Base-by-base conservation (phyloP, 306 rosid genomes). In the Arachis hypogaea region DNA sequence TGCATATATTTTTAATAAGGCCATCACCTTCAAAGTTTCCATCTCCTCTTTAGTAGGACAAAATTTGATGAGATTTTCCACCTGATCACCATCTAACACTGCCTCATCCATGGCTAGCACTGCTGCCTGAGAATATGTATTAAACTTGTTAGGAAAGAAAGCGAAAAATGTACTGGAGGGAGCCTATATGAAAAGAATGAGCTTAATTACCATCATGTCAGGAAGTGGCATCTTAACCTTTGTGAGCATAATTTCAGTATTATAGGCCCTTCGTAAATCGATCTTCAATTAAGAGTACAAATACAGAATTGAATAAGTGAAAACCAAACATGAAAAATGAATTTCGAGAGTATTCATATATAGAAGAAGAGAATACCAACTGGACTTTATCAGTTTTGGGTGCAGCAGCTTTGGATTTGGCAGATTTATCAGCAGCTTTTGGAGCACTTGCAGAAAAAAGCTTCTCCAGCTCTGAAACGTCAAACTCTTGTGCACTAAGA, bases 221-320 rank as follows among this genome's bases (percentile, higher is more conserved):
- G 98, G 83, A 62, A 93, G 97, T n/a, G 97, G 97, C 97, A 93
- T 93, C 96, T 92, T 91, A 78, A 93, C 96, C 86, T 93, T 91
- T 57, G 97, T 93, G 70, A 91, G 98, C 98, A 91, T 91, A 83
- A 93, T 93, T 86, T 91, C 96, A 62, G 97, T 91, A 80, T 93
- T 91, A 80, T 93, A 72, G 77, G 98, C 98, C 85, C 97, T 88
- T 85, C 91, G 86, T 60, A 89, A 75, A 77, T 93, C 97, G 85
- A 93, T 63, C 97, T 94, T 84, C 73, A 81, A 68, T 68, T 56
- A 52, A 63, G 41, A 40, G 76, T 51, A 44, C 49, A 59, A 58
- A 72, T 16, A 72, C 9, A 69, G 28, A 75, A 62, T 54, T 47
- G 60, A 65, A 28, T 60, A 43, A 64, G 66, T 47, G 72, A 36